These are phyloP conservation scores for Chlorella ohadii DNA, from an alignment of 139 green algal genomes.

Conservation along the genomic window DNA sequence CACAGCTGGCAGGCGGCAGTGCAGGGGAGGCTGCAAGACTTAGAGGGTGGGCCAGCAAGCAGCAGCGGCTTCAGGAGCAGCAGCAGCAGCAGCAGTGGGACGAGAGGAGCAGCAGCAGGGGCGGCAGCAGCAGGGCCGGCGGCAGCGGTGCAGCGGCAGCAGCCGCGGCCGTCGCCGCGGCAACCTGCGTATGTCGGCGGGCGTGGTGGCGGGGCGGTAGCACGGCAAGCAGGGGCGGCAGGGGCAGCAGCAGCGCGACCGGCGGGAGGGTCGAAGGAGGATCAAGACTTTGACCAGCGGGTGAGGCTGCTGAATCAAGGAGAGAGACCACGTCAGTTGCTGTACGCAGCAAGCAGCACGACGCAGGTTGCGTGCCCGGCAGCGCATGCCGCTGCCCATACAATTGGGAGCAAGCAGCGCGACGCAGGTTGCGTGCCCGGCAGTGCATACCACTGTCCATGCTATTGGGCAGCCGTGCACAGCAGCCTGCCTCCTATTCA, in stretches of 20 bases:
- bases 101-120: neutral
- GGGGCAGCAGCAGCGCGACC: neutral
- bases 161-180: slow-evolving; percentile 44
- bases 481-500: too few species aligned
- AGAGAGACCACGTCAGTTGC: too few species aligned
- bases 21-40: slow-evolving; percentile 50
- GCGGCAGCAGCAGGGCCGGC: neutral
- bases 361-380: too few species aligned
- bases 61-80: neutral
- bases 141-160: slow-evolving; percentile 42
- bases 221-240: neutral
- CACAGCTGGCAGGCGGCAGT: slow-evolving; percentile 45
- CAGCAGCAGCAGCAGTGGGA: neutral
- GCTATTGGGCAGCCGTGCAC: too few species aligned
- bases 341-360: too few species aligned
- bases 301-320: slow-evolving; percentile 40
- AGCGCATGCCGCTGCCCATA: too few species aligned
- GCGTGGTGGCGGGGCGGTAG: neutral
- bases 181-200: slow-evolving; percentile 19
- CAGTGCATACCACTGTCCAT: too few species aligned
- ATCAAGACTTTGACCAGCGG: slow-evolving; percentile 17
- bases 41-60: neutral
- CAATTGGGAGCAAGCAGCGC: too few species aligned
- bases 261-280: slow-evolving; percentile 14
- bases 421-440: too few species aligned